Base-by-base conservation (phyloP, 1,284 basidiomycete species). In the Trametes pubescens region DNA sequence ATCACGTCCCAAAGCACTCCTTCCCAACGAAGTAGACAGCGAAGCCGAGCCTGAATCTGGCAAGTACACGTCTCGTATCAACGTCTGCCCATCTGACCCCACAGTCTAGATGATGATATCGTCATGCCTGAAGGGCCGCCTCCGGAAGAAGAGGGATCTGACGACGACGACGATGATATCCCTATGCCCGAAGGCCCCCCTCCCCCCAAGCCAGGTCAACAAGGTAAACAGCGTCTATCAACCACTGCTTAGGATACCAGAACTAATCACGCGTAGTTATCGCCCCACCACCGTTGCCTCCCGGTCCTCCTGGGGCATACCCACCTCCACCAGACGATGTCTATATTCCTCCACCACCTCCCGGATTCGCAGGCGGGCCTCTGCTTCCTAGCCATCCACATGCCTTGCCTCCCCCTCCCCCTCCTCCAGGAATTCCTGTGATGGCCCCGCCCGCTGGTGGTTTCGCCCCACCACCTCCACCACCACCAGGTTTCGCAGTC, bases 141-240 rank as follows among this genome's bases (percentile, higher is more conserved):
- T 16, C 93, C 93, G 2, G 68, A 64, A 29, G 68, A 73, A 24
- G 80, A 83, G 55, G 79, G 83, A 55, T 74, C 75, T 10, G 80
- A 81, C 2, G 81, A 81, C 32, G 85, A 81, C 52, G 92, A 94
- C 64, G 91, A 94, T 69, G 94, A 95, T 64, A 94, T 96, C 48
- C 86, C 87, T 14, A 90, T 96, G 89, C 95, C 95, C 10, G 90
- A 91, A 58, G 94, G 90, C 0, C 91, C 89, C 44, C 91, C 91
- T 35, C 93, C 93, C 0, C 66, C 69, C 2, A 69, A 70, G 58
- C 66, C 69, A 11, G 71, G 73, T 57, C 66, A 32, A 58, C 69
- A 56, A 67, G 59, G 60, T 67, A 60, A 14, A 32, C 40, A 4
- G 51, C 38, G 47, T 59, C 14, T 32, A 29, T 21, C 32, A 32